Conservation (phyloP, 208 protist species). For the Angomonas deanei region DNA sequence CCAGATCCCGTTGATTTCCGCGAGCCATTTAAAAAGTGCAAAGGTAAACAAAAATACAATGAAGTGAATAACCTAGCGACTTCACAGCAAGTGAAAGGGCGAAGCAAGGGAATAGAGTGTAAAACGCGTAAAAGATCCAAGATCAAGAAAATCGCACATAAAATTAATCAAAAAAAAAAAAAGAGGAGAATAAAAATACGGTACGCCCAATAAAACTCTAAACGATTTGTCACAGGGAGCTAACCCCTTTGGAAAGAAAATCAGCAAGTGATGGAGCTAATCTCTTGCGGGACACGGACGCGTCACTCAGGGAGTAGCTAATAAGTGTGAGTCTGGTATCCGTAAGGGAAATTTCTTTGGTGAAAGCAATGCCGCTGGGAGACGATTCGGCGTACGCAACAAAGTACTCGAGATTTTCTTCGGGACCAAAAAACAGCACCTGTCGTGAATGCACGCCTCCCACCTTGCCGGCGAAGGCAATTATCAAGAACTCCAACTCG, state of each 20-base stretch:
- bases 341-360: conserved; percentile 8
- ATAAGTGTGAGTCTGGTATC: not conserved
- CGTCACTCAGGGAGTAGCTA: conserved; percentile 60
- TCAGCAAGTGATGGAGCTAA: conserved; percentile 49
- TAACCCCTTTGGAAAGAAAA: conserved; percentile 44
- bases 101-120: too few relatives aligned
- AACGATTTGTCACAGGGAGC: conserved; percentile 23
- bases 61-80: not conserved
- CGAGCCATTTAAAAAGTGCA: conserved; percentile 57
- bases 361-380: conserved; percentile 28
- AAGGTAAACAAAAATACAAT: not conserved
- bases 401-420: conserved; percentile 27
- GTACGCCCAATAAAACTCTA: conserved; percentile 1
- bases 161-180: too few relatives aligned
- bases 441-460: conserved; percentile 50
- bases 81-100: too few relatives aligned
- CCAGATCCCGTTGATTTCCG: conserved; percentile 88
- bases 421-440: conserved; percentile 39
- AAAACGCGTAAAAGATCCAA: too few relatives aligned
- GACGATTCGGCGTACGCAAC: conserved; percentile 26
- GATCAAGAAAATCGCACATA: too few relatives aligned
- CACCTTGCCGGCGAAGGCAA: conserved; percentile 59
- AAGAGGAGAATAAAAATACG: not conserved
- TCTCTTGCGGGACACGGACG: conserved; percentile 68
- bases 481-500: conserved; percentile 48